Evolutionary conservation across 2,329 filamentous ascomycete genomes (phyloP), one percentile per base, ranked within the genome.

Genomic region (Aspergillus brasiliensis): DNA sequence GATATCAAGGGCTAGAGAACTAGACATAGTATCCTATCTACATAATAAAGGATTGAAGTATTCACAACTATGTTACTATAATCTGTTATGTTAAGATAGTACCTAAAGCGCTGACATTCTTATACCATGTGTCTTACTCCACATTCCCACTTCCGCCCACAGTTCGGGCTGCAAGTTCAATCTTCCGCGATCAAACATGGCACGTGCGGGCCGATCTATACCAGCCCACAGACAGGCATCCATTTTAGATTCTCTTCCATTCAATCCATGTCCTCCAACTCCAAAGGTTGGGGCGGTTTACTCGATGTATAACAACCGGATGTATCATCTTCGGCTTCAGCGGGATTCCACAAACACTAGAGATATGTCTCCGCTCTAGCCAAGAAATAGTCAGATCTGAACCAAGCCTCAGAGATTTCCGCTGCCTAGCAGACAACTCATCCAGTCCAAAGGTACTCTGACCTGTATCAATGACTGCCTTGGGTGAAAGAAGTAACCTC

Each of bases 91-190:
- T n/a, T n/a, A n/a, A n/a, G n/a, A n/a, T n/a, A n/a, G n/a, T n/a
- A n/a, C n/a, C n/a, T n/a, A n/a, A n/a, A n/a, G n/a, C n/a, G n/a
- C n/a, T n/a, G n/a, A n/a, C n/a, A n/a, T n/a, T n/a, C n/a, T n/a
- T n/a, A n/a, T n/a, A n/a, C n/a, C n/a, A n/a, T n/a, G n/a, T n/a
- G n/a, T n/a, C n/a, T 23, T 44, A 44, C 40, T 44, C 40, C 68
- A 66, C 68, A 68, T 65, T 31, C 44, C 38, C 52, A 44, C 25
- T 17, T 55, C 52, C 52, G 52, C 40, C 40, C 28, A 21, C 19
- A 21, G 17, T 47, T 21, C 53, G 57, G 57, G 38, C 57, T 51
- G 25, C 42, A 10, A 51, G 15, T 53, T 54, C n/a, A n/a, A n/a
- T n/a, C 25, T 55, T 64, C 59, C 60, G 51, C 31, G 7, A 31